Conservation (phyloP, 1,139 yeast genomes). For the Scheffersomyces quercinus region DNA sequence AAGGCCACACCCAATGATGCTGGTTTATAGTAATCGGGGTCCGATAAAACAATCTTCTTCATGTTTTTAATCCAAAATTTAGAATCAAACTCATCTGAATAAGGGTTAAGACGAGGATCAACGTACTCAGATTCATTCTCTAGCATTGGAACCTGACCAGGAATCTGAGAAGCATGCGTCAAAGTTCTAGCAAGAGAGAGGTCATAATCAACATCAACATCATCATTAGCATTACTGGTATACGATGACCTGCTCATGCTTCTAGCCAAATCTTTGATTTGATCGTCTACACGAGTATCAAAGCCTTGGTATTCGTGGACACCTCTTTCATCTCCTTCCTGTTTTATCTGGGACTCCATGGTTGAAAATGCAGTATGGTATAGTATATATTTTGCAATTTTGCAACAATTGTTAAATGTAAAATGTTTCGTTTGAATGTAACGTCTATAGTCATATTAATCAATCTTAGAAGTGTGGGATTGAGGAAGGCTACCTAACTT, state of each 20-base stretch:
- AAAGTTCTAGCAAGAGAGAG: slow-evolving; percentile 22
- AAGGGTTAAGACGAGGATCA: slow-evolving; percentile 14
- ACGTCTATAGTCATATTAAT: too few species aligned
- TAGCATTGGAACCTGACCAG: slow-evolving; percentile 1
- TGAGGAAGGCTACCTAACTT: too few species aligned
- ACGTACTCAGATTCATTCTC: slow-evolving; percentile 12
- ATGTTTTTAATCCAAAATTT: slow-evolving; percentile 59
- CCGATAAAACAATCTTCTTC: slow-evolving; percentile 52
- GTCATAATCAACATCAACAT: slow-evolving; percentile 8
- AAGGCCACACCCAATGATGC: slow-evolving; percentile 18
- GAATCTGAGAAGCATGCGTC: neutral
- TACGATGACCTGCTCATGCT: slow-evolving; percentile 29
- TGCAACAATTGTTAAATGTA: neutral
- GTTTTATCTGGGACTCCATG: too few species aligned
- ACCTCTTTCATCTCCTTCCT: slow-evolving; percentile 18
- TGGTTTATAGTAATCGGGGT: slow-evolving; percentile 20
- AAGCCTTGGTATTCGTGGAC: slow-evolving; percentile 18
- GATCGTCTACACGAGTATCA: slow-evolving; percentile 17
- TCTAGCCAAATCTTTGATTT: slow-evolving; percentile 23
- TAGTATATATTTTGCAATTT: neutral
- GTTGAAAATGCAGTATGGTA: neutral
- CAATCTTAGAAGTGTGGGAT: too few species aligned
- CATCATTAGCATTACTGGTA: slow-evolving; percentile 38
- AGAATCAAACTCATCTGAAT: slow-evolving; percentile 19
- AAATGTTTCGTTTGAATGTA: too few species aligned